Evolutionary conservation across 768 basidiomycete species (phyloP).

Genomic region (Trametes gibbosa): DNA sequence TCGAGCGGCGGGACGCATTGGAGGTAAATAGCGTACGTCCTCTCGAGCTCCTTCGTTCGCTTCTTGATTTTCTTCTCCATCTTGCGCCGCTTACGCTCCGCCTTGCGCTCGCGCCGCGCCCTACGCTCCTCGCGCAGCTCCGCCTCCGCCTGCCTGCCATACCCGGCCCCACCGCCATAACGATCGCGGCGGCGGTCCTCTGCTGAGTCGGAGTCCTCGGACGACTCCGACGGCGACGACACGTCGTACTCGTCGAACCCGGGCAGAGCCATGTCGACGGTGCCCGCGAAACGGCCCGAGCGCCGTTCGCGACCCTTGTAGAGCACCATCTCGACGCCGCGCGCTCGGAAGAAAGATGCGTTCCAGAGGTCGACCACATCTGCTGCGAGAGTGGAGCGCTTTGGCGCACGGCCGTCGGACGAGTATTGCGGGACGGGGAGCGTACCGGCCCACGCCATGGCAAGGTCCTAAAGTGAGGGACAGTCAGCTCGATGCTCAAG

Average conservation of each 20-base stretch:
- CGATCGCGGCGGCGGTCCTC: constrained; percentile 30
- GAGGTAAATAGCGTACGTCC: constrained; percentile 62
- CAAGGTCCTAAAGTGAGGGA: constrained; percentile 55
- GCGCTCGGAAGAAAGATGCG: constrained; percentile 65
- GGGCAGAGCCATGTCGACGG: constrained; percentile 53
- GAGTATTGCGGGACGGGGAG: constrained; percentile 59
- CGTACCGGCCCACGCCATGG: constrained; percentile 73
- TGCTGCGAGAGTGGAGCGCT: constrained; percentile 57
- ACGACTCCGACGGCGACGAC: constrained; percentile 41
- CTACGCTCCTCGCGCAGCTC: constrained; percentile 52
- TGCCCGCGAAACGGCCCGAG: constrained; percentile 59
- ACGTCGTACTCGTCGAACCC: constrained; percentile 41
- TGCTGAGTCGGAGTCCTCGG: constrained; percentile 39
- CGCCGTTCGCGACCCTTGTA: constrained; percentile 78
- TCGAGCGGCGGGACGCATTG: constrained; percentile 39
- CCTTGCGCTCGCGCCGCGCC: constrained; percentile 48
- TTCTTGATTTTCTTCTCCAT: constrained; percentile 63
- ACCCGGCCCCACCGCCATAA: constrained; percentile 34
- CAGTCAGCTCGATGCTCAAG: background rate
- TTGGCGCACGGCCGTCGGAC: constrained; percentile 48
- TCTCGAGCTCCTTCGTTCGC: constrained; percentile 58
- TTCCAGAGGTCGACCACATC: constrained; percentile 84
- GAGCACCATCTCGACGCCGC: constrained; percentile 77
- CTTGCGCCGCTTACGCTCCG: constrained; percentile 58
- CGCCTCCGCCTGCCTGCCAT: constrained; percentile 41